Percentiles rank a stretch among this genome's conserved stretches.
Conservation (phyloP, 768 basidiomycete genomes). For the Boletus vinaceobasis region DNA sequence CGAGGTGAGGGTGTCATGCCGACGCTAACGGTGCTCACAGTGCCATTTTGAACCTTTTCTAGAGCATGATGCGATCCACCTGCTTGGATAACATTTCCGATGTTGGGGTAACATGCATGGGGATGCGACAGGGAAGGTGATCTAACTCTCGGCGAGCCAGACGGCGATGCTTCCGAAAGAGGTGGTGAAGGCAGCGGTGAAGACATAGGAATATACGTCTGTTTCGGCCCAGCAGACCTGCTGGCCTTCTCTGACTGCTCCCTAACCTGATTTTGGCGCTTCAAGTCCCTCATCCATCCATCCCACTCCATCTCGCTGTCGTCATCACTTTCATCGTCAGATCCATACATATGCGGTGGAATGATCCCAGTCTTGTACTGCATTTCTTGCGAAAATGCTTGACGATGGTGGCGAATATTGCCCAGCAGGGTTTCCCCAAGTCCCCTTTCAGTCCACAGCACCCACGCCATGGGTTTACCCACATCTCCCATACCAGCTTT, state of each 20-base stretch:
- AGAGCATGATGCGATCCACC: neutral
- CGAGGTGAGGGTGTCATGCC: conserved; percentile 10
- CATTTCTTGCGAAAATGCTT: conserved; percentile 23
- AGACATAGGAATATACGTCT: neutral
- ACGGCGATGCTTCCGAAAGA: conserved; percentile 25
- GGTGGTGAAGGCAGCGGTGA: conserved; percentile 26
- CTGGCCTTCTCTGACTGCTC: conserved; percentile 4
- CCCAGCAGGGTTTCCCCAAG: conserved; percentile 17
- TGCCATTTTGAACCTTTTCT: conserved; percentile 10
- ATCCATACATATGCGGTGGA: conserved; percentile 9
- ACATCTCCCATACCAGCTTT: conserved; percentile 59
- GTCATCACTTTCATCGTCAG: conserved; percentile 38
- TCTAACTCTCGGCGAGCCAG: conserved; percentile 20
- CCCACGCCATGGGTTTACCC: conserved; percentile 50
- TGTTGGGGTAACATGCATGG: conserved; percentile 18
- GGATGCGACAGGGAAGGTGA: conserved; percentile 10
- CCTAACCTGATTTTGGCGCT: conserved; percentile 33
- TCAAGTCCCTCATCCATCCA: conserved; percentile 60
- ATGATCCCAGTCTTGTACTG: conserved; percentile 13
- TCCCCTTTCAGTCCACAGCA: conserved; percentile 33
- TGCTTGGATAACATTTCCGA: conserved; percentile 18
- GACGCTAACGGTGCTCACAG: conserved; percentile 26
- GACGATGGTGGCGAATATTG: conserved; percentile 22
- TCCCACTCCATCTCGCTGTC: conserved; percentile 64
- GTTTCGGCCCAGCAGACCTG: neutral